Conservation (phyloP, 2,329 filamentous ascomycete species). For the Colletotrichum endophyticum region DNA sequence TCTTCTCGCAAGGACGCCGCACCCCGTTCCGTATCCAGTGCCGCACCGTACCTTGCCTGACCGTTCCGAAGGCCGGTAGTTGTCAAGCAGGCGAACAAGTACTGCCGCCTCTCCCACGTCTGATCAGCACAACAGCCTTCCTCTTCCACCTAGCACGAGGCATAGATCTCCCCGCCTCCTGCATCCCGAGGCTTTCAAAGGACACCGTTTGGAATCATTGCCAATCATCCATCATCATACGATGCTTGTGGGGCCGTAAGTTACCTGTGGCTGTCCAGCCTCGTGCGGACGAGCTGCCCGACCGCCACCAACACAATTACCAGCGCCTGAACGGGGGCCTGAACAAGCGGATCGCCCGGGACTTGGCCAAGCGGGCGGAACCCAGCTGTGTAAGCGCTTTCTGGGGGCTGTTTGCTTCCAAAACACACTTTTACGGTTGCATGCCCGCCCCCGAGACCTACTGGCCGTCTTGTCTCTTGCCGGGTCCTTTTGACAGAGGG, state of each 20-base stretch:
- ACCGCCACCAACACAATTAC: neutral
- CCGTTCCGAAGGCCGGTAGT: neutral
- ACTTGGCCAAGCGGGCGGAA: neutral
- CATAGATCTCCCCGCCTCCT: neutral
- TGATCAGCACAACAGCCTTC: neutral
- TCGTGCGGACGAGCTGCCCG: neutral
- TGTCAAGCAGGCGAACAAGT: neutral
- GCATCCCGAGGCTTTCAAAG: neutral
- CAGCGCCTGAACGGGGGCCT: neutral
- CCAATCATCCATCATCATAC: neutral
- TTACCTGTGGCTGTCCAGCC: neutral
- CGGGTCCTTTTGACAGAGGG: neutral
- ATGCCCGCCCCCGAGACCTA: neutral
- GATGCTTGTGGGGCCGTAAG: neutral
- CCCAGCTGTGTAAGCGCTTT: neutral
- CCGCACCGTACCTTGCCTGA: neutral
- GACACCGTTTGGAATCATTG: neutral
- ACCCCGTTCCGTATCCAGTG: neutral
- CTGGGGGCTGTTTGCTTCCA: neutral
- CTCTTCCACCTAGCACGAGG: neutral
- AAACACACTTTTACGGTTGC: conserved; percentile 1
- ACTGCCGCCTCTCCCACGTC: neutral
- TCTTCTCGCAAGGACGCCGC: neutral
- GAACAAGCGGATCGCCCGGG: neutral
- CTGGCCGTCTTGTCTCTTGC: neutral